Conservation (phyloP, 1,139 yeast genomes). For the Debaryomyces sp. region DNA sequence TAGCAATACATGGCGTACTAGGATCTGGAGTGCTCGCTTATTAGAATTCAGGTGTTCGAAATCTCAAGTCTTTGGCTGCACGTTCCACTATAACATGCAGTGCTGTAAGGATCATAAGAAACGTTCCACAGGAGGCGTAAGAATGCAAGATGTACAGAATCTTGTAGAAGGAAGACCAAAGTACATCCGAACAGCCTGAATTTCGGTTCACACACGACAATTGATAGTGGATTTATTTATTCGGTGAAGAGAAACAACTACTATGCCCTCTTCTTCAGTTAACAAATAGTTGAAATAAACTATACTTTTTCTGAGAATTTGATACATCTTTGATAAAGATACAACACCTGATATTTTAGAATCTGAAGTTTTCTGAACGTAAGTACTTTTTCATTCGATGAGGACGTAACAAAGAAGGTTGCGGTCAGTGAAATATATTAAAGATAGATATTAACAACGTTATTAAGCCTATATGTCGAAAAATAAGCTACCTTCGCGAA, state of each 20-base stretch:
- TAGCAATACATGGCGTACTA: neutral
- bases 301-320: neutral
- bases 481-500: constrained; percentile 22
- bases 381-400: neutral
- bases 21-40: neutral
- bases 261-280: neutral
- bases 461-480: constrained; percentile 20
- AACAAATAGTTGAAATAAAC: neutral
- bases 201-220: neutral
- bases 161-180: neutral
- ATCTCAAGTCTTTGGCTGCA: too few relatives aligned
- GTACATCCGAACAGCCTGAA: neutral
- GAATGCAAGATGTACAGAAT: neutral
- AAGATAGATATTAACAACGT: neutral
- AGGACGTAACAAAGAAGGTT: neutral
- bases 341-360: neutral
- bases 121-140: neutral
- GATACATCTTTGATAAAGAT: neutral
- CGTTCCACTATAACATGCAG: neutral
- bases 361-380: neutral
- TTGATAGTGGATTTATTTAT: neutral
- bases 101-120: neutral
- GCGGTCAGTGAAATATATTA: neutral
- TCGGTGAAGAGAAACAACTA: neutral
- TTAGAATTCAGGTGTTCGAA: too few relatives aligned